Conservation (phyloP, 2,329 filamentous ascomycete genomes). For the Beauveria brongniartii region DNA sequence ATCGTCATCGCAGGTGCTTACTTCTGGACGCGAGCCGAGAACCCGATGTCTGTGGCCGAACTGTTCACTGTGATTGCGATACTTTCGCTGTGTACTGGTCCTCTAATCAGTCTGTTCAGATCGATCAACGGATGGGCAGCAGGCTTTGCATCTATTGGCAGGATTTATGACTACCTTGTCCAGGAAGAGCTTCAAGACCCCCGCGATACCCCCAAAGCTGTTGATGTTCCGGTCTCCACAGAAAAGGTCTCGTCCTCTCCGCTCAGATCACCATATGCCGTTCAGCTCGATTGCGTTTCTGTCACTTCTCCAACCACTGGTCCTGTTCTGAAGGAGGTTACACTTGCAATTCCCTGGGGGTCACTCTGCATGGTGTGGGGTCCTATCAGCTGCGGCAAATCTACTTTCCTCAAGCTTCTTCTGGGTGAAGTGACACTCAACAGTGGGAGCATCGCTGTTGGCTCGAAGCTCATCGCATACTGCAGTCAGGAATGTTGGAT, state of each 20-base stretch:
- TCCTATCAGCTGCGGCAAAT: too few species aligned
- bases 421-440: too few species aligned
- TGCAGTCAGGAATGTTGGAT: too few species aligned
- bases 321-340: background rate
- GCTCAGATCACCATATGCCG: too few species aligned
- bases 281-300: background rate
- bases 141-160: background rate
- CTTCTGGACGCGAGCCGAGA: background rate
- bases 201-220: too few species aligned
- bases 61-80: background rate
- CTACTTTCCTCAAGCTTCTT: too few species aligned
- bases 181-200: background rate
- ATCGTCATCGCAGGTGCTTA: background rate
- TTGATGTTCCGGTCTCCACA: too few species aligned
- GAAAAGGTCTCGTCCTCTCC: too few species aligned
- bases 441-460: too few species aligned
- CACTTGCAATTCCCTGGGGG: background rate
- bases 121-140: background rate
- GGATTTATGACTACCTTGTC: background rate
- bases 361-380: background rate
- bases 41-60: background rate
- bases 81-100: background rate
- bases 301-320: background rate
- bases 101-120: background rate
- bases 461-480: too few species aligned